Evolutionary conservation across 2,329 filamentous ascomycete genomes (phyloP), one percentile per base, ranked within the genome.

Genomic region (Xylogone sp.): DNA sequence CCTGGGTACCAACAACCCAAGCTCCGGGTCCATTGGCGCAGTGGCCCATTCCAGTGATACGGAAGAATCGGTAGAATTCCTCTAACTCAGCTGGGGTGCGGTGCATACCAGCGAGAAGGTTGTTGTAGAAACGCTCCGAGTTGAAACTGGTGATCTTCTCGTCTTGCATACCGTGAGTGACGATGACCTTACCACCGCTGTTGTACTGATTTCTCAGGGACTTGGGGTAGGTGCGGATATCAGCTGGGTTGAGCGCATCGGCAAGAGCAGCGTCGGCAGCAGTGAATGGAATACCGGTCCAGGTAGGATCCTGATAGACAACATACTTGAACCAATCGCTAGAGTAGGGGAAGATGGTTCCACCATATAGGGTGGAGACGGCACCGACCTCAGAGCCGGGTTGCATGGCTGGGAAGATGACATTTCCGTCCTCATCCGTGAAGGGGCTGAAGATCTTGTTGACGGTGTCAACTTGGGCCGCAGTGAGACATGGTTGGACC

Each of bases 401-500:
- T 46, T 77, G 71, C 61, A 79, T 71, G n/a, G 71, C 68, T 2
- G 77, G 76, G 59, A 74, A 80, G 16, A 78, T 68, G 1, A 79
- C 62, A 3, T 67, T 65, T 43, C 76, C 76, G 34, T 72, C 62
- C 4, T 63, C 65, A 50, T 71, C 66, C 55, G 69, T 66, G 27
- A 76, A 68, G 39, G 71, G 71, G 12, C 64, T 63, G 59, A 71
- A 75, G 16, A 75, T 66, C 1, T 69, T 57, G 39, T 69, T 65
- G 13, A 79, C 73, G 0, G 71, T 74, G 7, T 66, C 55, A 42
- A 72, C 67, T 61, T 79, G 75, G 0, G 62, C 62, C 10, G 62
- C 52, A 1, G 68, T 77, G 39, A 81, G 67, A 58, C 75, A 79
- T 31, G 59, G 60, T 6, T 62, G 63, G 31, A 66, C 68, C 47